Conservation (phyloP, 192 early-diverging fungal genomes). For the Dissophora ornata region DNA sequence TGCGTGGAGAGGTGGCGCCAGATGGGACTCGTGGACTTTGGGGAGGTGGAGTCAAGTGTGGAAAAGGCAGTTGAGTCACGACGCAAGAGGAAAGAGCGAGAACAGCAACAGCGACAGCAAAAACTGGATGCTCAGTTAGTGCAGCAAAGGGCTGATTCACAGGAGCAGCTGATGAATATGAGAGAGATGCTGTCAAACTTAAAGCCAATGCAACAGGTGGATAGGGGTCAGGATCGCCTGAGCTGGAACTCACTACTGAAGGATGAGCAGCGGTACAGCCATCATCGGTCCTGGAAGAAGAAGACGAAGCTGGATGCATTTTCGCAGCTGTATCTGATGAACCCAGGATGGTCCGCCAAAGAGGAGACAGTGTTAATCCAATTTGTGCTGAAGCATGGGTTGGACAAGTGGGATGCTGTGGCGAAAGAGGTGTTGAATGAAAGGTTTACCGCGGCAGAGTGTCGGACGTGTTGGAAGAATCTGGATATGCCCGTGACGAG, state of each 20-base stretch:
- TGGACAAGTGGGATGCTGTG: conserved; percentile 19
- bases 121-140: background rate
- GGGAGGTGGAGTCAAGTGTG: background rate
- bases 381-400: conserved; percentile 25
- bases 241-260: conserved; percentile 29
- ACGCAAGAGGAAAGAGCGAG: background rate
- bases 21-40: background rate
- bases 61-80: background rate
- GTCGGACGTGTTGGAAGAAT: conserved; percentile 36
- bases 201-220: conserved; percentile 6
- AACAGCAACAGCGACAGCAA: background rate
- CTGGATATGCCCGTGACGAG: conserved; percentile 30
- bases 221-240: conserved; percentile 10
- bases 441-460: conserved; percentile 14
- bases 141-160: background rate
- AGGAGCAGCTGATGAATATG: conserved; percentile 7
- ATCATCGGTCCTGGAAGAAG: conserved; percentile 22
- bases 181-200: background rate
- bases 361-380: conserved; percentile 34
- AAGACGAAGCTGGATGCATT: background rate
- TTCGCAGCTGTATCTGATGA: conserved; percentile 32
- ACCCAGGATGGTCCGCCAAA: conserved; percentile 41
- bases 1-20: conserved; percentile 38
- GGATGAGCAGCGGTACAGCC: conserved; percentile 12
- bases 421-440: background rate